phyloP scores from a whole-genome alignment of 2,329 filamentous ascomycete genomes.

The Stemphylium beticola region DNA sequence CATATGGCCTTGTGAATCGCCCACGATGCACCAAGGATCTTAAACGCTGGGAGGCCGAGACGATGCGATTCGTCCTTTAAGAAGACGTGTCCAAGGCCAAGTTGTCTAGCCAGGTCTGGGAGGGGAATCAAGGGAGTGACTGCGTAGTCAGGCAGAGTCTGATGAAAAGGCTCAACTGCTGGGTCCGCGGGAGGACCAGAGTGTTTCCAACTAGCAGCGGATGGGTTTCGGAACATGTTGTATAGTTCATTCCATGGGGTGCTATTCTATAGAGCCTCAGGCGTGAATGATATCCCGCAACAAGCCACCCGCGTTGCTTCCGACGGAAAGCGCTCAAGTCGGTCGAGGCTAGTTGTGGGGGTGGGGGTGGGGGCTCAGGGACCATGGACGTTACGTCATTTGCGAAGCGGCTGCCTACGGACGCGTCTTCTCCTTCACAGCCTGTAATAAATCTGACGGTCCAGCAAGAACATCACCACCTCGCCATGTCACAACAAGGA shows the following conservation, averaged over 20 bases:
- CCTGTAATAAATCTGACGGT: background rate
- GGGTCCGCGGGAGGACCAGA: slow-evolving; percentile 17
- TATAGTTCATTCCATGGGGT: background rate
- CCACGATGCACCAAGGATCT: slow-evolving; percentile 82
- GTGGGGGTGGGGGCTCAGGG: background rate
- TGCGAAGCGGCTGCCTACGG: slow-evolving; percentile 3
- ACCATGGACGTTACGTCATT: slow-evolving; percentile 13
- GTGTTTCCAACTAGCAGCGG: slow-evolving; percentile 32
- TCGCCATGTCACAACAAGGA: slow-evolving; percentile 26
- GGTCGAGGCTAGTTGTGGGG: slow-evolving; percentile 2
- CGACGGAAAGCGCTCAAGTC: slow-evolving; percentile 10
- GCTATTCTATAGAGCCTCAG: too few species aligned
- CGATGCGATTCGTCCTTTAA: slow-evolving; percentile 75
- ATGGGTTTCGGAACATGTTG: slow-evolving; percentile 37
- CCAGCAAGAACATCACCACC: slow-evolving; percentile 21
- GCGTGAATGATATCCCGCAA: background rate
- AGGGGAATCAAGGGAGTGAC: slow-evolving; percentile 63
- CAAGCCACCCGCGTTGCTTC: background rate
- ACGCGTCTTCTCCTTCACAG: slow-evolving; percentile 6
- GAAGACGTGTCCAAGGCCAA: slow-evolving; percentile 61
- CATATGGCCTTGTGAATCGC: slow-evolving; percentile 66
- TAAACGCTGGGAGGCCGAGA: slow-evolving; percentile 76
- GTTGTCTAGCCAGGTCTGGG: slow-evolving; percentile 59
- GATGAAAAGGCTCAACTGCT: slow-evolving; percentile 59
- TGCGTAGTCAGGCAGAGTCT: slow-evolving; percentile 62